Evolutionary conservation across 768 basidiomycete genomes (phyloP).

Genomic region (Termitomyces sp.): DNA sequence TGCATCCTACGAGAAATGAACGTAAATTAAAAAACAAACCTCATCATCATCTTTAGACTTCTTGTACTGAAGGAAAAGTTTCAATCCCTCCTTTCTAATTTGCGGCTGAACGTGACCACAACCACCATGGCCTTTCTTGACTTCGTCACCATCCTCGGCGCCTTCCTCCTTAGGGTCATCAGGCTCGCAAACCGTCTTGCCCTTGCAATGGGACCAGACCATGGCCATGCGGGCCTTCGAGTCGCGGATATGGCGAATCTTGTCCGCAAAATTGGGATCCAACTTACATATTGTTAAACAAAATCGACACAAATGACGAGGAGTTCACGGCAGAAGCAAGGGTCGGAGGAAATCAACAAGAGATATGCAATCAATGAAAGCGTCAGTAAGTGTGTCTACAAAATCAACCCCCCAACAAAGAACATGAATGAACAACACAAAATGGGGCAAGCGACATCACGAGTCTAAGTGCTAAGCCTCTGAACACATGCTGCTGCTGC

Average conservation of each 20-base stretch:
- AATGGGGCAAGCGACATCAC: slow-evolving; percentile 53
- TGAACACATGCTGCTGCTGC: slow-evolving; percentile 54
- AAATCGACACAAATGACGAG: slow-evolving; percentile 20
- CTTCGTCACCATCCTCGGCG: slow-evolving; percentile 62
- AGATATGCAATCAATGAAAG: slow-evolving; percentile 53
- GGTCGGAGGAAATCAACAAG: slow-evolving; percentile 20
- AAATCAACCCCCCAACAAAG: slow-evolving; percentile 19
- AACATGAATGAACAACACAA: slow-evolving; percentile 30
- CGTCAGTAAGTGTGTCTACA: slow-evolving; percentile 58
- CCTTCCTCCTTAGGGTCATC: slow-evolving; percentile 87
- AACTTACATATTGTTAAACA: slow-evolving; percentile 46
- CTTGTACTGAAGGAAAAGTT: slow-evolving; percentile 93
- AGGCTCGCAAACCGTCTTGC: slow-evolving; percentile 83
- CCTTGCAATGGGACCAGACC: slow-evolving; percentile 84
- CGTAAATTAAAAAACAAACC: slow-evolving; percentile 40
- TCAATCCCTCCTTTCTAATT: slow-evolving; percentile 91
- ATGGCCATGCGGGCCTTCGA: slow-evolving; percentile 83
- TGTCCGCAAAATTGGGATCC: slow-evolving; percentile 80
- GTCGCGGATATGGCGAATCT: slow-evolving; percentile 81
- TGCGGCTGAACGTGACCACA: slow-evolving; percentile 90
- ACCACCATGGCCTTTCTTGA: slow-evolving; percentile 92
- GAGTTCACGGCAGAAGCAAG: slow-evolving; percentile 17
- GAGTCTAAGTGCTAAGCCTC: slow-evolving; percentile 59
- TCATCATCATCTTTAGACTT: slow-evolving; percentile 93
- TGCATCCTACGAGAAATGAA: background rate